Evolutionary conservation across 2,329 filamentous ascomycete species (phyloP).

Genomic region (Volutella citrinella): DNA sequence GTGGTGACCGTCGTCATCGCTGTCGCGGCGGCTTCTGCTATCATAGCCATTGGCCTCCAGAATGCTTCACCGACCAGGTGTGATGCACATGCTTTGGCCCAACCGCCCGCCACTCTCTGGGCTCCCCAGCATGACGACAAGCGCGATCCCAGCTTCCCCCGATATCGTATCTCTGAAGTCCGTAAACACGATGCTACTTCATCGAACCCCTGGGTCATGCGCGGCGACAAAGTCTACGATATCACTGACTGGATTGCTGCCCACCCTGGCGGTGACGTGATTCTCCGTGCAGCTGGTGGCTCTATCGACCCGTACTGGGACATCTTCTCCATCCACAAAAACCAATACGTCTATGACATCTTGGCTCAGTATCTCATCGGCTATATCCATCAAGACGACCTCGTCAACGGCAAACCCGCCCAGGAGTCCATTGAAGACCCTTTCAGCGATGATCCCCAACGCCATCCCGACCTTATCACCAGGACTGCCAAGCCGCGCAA

Average conservation of each 20-base stretch:
- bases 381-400: constrained; percentile 55
- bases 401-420: constrained; percentile 54
- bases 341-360: constrained; percentile 61
- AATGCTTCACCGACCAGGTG: not conserved
- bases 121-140: constrained; percentile 17
- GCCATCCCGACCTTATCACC: constrained; percentile 49
- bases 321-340: constrained; percentile 68
- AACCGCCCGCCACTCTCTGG: no score
- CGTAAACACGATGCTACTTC: constrained; percentile 52
- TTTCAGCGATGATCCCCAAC: constrained; percentile 50
- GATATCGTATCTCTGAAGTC: constrained; percentile 49
- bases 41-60: not conserved
- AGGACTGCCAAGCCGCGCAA: constrained; percentile 57
- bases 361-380: constrained; percentile 64
- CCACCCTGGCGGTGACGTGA: constrained; percentile 67
- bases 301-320: constrained; percentile 68
- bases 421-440: constrained; percentile 58
- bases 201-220: constrained; percentile 60
- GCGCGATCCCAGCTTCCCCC: constrained; percentile 42
- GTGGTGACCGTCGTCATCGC: no score
- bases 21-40: no score
- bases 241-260: constrained; percentile 66
- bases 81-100: no score
- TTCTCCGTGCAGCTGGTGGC: constrained; percentile 62
- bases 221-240: constrained; percentile 63